Base-by-base conservation (phyloP, 78 protist genomes). In the Bodo saltans region DNA sequence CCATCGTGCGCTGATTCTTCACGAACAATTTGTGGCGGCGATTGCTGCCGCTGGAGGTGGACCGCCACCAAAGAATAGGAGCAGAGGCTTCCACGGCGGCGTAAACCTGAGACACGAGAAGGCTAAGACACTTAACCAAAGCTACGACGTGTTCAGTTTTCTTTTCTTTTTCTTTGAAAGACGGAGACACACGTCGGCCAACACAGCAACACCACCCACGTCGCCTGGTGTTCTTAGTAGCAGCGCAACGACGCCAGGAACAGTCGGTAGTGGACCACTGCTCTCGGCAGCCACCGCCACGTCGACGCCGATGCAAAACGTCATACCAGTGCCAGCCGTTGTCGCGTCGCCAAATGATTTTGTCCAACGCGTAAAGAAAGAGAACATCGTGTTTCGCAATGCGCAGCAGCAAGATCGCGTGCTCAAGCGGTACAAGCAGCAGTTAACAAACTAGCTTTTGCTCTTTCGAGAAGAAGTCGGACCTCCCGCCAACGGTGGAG, bases 351-450 rank as follows among this genome's bases (percentile, higher is more conserved):
- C 70, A 30, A 17, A 11, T 2, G 2, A 27, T 30, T 68, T 68
- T 30, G 70, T 68, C 30, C 42, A 68, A 17, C 8, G 23, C 72
- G 35, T 68, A 27, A 34, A 11, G 81, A 28, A 76, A 3, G 12
- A 26, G n/a, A 74, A 60, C 78, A 90, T 88, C 37, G 33, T 92
- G 30, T 95, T 93, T 71, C 73, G 93, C 27, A 81, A 92, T 32
- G 85, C 60, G 47, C 74, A 72, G 88, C 96, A 93, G 53, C 96
- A 94, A 38, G n/a, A n/a, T n/a, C n/a, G n/a, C n/a, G n/a, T n/a
- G n/a, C n/a, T n/a, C n/a, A n/a, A n/a, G n/a, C n/a, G n/a, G n/a
- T n/a, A n/a, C n/a, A n/a, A n/a, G n/a, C n/a, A n/a, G n/a, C n/a
- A n/a, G n/a, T n/a, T n/a, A n/a, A n/a, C n/a, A n/a, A n/a, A n/a